These are phyloP conservation scores for Ostreobium quekettii DNA, from an alignment of 139 green algal species.

Conservation along the genomic window DNA sequence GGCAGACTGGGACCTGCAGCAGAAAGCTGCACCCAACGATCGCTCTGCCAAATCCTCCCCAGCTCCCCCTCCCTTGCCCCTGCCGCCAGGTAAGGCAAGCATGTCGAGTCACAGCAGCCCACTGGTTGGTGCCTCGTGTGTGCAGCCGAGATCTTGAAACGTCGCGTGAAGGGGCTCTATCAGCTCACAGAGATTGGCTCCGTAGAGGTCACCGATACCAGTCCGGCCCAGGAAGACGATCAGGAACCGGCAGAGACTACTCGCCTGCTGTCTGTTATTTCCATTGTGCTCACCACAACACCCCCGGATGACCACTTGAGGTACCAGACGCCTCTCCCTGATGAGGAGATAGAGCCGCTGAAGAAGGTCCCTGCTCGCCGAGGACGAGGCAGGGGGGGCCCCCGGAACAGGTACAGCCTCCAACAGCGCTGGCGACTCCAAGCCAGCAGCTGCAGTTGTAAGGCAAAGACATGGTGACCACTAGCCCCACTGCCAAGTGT, in stretches of 20 bases:
- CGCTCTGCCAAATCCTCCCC: no score
- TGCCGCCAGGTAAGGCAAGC: no score
- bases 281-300: background rate
- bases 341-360: slow-evolving; percentile 29
- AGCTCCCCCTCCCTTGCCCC: no score
- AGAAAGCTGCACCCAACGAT: no score
- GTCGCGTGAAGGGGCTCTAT: slow-evolving; percentile 64
- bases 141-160: slow-evolving; percentile 81
- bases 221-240: slow-evolving; percentile 65
- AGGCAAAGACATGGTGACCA: no score
- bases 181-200: slow-evolving; percentile 59
- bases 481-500: no score
- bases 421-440: no score
- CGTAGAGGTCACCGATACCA: slow-evolving; percentile 54
- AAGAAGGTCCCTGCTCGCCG: background rate
- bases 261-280: background rate
- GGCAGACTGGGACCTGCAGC: no score
- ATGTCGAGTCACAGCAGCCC: background rate
- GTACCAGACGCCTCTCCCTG: slow-evolving; percentile 65
- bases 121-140: background rate
- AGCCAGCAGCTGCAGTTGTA: no score
- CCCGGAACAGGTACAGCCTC: no score
- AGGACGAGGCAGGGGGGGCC: background rate
- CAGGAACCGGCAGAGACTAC: slow-evolving; percentile 23
- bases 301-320: slow-evolving; percentile 28